Conservation (phyloP, 176 grass and related monocot genomes). For the Cymbopogon citratus region DNA sequence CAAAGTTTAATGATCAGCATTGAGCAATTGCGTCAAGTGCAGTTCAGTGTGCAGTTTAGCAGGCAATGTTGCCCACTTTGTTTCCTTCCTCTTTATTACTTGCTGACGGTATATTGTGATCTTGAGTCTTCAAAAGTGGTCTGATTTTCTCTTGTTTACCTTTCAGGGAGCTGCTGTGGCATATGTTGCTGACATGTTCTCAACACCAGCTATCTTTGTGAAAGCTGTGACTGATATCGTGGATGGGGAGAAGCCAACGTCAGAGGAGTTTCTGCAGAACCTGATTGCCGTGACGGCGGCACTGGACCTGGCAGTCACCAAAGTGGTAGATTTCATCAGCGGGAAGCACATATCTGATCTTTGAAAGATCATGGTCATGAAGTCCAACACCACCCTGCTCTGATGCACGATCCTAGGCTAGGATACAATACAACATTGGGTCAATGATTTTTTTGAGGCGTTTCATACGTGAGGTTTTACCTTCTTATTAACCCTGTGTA, state of each 20-base stretch:
- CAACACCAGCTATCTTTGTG: conserved; percentile 65
- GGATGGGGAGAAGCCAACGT: conserved; percentile 78
- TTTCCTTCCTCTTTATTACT: background rate
- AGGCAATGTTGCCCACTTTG: background rate
- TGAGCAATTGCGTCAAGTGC: background rate
- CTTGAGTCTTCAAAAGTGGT: background rate
- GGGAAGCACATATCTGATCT: conserved; percentile 67
- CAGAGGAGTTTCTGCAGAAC: conserved; percentile 80
- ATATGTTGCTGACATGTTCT: conserved; percentile 73
- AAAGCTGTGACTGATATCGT: conserved; percentile 93
- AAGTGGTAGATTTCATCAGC: conserved; percentile 56
- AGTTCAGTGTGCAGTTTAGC: background rate
- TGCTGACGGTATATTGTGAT: background rate
- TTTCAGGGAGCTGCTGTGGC: conserved; percentile 83
- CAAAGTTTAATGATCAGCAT: background rate
- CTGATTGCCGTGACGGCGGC: conserved; percentile 58
- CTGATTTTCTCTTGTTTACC: background rate
- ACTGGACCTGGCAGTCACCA: conserved; percentile 43
- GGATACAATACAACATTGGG: background rate
- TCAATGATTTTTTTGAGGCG: background rate
- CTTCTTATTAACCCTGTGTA: conserved; percentile 23
- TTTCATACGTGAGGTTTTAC: background rate
- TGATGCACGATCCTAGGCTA: background rate
- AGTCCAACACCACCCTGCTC: background rate
- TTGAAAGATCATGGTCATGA: conserved; percentile 15